These are phyloP conservation scores for Ramularia collo-cygni DNA, from an alignment of 2,329 filamentous ascomycete genomes.

Conservation along the genomic window DNA sequence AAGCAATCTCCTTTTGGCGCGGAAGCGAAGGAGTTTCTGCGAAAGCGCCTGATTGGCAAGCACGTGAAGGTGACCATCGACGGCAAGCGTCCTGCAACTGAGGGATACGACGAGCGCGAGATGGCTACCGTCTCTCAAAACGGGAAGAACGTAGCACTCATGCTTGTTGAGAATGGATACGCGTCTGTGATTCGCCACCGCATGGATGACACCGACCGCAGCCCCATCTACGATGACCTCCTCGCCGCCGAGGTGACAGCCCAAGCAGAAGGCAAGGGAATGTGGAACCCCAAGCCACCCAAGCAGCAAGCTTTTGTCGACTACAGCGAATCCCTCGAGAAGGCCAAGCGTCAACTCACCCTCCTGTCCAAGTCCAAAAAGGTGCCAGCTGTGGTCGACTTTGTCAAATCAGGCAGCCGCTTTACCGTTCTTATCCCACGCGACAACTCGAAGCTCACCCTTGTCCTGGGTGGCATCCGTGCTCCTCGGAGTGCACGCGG, in stretches of 20 bases:
- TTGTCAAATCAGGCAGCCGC: constrained; percentile 92
- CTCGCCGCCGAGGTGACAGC: constrained; percentile 72
- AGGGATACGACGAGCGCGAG: constrained; percentile 89
- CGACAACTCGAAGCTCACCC: constrained; percentile 88
- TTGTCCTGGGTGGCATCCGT: constrained; percentile 88
- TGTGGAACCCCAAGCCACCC: constrained; percentile 87
- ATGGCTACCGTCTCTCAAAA: constrained; percentile 81
- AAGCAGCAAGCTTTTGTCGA: constrained; percentile 78
- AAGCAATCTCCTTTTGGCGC: constrained; percentile 83
- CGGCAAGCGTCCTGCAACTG: constrained; percentile 79
- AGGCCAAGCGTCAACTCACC: constrained; percentile 88
- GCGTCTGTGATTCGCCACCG: constrained; percentile 90
- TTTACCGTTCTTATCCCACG: constrained; percentile 89
- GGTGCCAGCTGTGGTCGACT: constrained; percentile 89
- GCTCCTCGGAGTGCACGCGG: constrained; percentile 80
- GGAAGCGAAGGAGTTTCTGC: constrained; percentile 91
- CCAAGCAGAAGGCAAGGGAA: constrained; percentile 82
- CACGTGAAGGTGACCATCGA: constrained; percentile 85
- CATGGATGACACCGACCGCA: constrained; percentile 88
- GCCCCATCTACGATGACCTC: constrained; percentile 87
- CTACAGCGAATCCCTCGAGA: constrained; percentile 86
- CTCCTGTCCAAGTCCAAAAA: constrained; percentile 85
- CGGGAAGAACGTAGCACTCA: constrained; percentile 78
- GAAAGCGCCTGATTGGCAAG: constrained; percentile 92
- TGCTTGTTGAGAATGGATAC: constrained; percentile 86